These are phyloP conservation scores for Xylaria acuta DNA, from an alignment of 495 filamentous ascomycete genomes.

Conservation along the genomic window DNA sequence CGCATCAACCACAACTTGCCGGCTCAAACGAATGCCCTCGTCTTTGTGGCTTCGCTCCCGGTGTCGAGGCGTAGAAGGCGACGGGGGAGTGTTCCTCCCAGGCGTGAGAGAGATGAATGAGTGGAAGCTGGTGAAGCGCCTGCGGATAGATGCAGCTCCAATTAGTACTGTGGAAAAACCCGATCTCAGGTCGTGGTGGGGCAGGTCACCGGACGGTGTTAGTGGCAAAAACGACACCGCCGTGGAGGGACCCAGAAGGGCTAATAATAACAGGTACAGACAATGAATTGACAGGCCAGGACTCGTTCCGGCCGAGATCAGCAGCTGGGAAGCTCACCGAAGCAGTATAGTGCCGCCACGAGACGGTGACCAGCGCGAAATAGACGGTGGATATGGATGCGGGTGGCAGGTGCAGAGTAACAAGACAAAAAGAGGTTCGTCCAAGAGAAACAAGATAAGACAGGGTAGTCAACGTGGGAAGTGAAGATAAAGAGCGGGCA, in stretches of 20 bases:
- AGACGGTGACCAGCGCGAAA: slow-evolving; percentile 26
- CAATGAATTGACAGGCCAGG: slow-evolving; percentile 30
- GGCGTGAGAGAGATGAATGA: slow-evolving; percentile 20
- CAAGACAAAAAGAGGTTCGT: not conserved
- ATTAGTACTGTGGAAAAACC: slow-evolving; percentile 34
- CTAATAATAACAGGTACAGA: slow-evolving; percentile 24
- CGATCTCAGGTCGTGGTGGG: slow-evolving; percentile 42
- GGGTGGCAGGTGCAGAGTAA: not conserved
- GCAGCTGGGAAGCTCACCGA: slow-evolving; percentile 27
- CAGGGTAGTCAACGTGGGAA: slow-evolving; percentile 8
- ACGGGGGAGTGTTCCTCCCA: slow-evolving; percentile 22
- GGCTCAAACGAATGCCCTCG: slow-evolving; percentile 13
- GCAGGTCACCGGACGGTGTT: slow-evolving; percentile 47
- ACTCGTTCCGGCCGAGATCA: slow-evolving; percentile 31
- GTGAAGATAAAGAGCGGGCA: slow-evolving; percentile 1
- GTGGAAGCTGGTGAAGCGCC: slow-evolving; percentile 14
- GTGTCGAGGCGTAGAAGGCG: slow-evolving; percentile 16
- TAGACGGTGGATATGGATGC: slow-evolving; percentile 13
- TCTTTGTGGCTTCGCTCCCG: slow-evolving; percentile 12
- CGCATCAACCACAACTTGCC: slow-evolving; percentile 21
- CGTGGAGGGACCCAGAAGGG: slow-evolving; percentile 28
- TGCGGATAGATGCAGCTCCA: slow-evolving; percentile 22
- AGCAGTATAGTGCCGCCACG: slow-evolving; percentile 29
- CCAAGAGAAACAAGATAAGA: slow-evolving; percentile 13
- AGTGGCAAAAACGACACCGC: slow-evolving; percentile 45